Conservation (phyloP, 192 early-diverging fungal genomes). For the Pilaira anomala region DNA sequence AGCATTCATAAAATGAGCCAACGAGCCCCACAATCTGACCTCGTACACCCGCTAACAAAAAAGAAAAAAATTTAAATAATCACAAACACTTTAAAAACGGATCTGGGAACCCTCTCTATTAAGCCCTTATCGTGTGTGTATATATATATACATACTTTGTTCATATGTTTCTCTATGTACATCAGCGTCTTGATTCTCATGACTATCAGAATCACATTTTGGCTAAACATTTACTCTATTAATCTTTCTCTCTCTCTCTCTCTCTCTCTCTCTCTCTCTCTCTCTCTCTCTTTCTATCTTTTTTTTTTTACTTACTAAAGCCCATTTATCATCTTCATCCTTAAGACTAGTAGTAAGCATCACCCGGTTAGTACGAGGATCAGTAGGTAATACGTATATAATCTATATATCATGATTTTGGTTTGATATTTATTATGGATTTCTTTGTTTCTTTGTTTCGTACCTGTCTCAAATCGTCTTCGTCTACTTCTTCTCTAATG, state of each 20-base stretch:
- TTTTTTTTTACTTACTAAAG: conserved; percentile 26
- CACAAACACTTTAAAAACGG: background rate
- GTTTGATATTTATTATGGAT: too few species aligned
- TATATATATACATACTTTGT: conserved; percentile 39
- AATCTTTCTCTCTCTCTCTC: too few species aligned
- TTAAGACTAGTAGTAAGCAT: conserved; percentile 46
- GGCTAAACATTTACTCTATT: conserved; percentile 32
- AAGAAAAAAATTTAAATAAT: background rate
- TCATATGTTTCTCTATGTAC: conserved; percentile 42
- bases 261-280: background rate
- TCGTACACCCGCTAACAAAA: conserved; percentile 38
- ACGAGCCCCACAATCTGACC: conserved; percentile 41
- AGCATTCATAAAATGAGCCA: conserved; percentile 43
- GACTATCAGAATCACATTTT: conserved; percentile 58
- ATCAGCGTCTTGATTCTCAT: conserved; percentile 43
- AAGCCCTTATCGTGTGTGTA: too few species aligned
- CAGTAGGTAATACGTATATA: conserved; percentile 47
- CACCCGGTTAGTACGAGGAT: conserved; percentile 36
- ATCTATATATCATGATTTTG: background rate
- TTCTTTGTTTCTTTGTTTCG: too few species aligned
- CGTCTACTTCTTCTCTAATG: too few species aligned
- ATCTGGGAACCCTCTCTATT: background rate
- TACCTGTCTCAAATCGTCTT: too few species aligned
- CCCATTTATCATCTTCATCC: conserved; percentile 40
- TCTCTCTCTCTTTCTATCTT: too few species aligned